Evolutionary conservation across 805 yeast genomes (phyloP), one percentile per base, ranked within the genome.

Genomic region (Candida takata): DNA sequence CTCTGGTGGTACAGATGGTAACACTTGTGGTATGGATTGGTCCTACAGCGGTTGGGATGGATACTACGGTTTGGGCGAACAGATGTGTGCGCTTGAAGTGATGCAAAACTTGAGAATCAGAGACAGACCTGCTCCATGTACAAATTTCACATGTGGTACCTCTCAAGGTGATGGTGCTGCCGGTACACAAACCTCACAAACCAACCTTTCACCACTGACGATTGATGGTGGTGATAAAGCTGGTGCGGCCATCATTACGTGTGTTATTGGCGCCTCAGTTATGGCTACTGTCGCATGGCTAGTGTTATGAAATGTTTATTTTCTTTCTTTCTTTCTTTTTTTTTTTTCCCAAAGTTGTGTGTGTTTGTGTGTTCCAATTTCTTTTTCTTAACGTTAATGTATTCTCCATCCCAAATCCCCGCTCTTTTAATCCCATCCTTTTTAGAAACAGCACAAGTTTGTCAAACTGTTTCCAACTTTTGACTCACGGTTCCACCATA

Each of bases 11-110:
- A 34, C 59, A 2, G 95, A 85, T 54, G 81, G 82, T 8, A 77
- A 79, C 46, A 85, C 95, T 0, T 86, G 95, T 62, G 95, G 95
- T 31, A 57, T 69, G 36, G 65, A 79, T 56, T 85, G 95, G 95
- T 55, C 69, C 11, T 41, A 48, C 12, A 60, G 60, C 25, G 65
- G 70, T 5, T 82, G 81, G 75, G 95, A 84, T 56, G 74, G 70
- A 1, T 53, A 49, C 37, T 84, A 72, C 48, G 95, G 95, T 1
- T 68, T 85, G 27, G 95, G 95, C 33, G 94, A 86, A 58, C 95
- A 85, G 58, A 79, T 83, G 69, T 62, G 74, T 24, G 94, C 94
- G 0, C 60, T 84, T 34, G 95, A 84, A 49, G 64, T 59, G 3
- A 65, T 72, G 51, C 65, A 59, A 31, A 66, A 62, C 29, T 47